Evolutionary conservation across 805 yeast genomes (phyloP).

Genomic region (Teunomyces pallodes): DNA sequence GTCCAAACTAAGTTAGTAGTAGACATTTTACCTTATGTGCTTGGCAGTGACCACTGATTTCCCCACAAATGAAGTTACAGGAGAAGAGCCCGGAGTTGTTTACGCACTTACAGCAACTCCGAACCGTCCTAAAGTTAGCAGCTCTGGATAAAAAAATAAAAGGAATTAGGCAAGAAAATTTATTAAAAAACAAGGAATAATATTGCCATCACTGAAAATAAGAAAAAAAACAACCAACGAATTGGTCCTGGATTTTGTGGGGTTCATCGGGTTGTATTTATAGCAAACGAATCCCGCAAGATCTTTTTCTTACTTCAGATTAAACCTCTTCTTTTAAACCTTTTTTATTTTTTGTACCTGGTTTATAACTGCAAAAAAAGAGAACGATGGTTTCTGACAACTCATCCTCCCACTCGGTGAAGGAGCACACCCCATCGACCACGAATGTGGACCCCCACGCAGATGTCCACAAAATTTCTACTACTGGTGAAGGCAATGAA

Average conservation of each 20-base stretch:
- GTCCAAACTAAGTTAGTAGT: too few relatives aligned
- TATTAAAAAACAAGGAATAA: neutral
- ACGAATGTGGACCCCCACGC: neutral
- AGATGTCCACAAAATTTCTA: neutral
- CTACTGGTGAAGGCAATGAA: conserved; percentile 31
- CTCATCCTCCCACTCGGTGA: neutral
- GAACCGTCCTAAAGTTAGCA: neutral
- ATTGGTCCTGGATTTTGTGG: conserved; percentile 1
- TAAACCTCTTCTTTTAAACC: neutral
- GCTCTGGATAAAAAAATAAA: neutral
- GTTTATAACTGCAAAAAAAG: neutral
- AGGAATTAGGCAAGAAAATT: neutral
- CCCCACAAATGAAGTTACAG: too few relatives aligned
- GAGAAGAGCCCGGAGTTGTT: neutral
- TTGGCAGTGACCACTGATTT: too few relatives aligned
- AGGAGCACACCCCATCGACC: conserved; percentile 1
- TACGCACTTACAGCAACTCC: neutral
- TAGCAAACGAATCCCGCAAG: neutral
- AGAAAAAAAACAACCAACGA: neutral
- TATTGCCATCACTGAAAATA: neutral
- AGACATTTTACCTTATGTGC: too few relatives aligned
- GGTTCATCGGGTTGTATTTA: neutral
- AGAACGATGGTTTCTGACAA: neutral
- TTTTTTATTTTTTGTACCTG: neutral
- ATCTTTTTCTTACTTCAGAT: neutral